A percentile compares a stretch with the other conserved stretches of the same genome.
Conservation (phyloP, 163 green algal genomes). For the Chlamydomonas reinhardtii region DNA sequence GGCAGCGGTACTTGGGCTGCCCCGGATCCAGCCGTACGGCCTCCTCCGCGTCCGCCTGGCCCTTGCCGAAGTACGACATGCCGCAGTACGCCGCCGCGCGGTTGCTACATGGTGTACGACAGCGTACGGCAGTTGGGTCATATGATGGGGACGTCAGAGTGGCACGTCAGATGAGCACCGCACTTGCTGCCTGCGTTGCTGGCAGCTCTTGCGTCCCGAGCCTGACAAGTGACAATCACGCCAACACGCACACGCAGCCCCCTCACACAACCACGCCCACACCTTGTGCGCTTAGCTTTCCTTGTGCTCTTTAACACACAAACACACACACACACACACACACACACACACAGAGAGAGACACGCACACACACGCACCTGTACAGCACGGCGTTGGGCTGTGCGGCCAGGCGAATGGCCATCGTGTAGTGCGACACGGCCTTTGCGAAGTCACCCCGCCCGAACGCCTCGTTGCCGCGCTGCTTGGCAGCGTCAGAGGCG, state of each 20-base stretch:
- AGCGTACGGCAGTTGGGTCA: too few species aligned
- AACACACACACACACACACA: too few species aligned
- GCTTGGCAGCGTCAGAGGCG: constrained; percentile 61
- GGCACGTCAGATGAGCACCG: too few species aligned
- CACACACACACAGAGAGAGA: too few species aligned
- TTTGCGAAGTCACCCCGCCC: constrained; percentile 69
- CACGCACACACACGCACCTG: constrained; percentile 36
- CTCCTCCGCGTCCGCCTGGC: constrained; percentile 61
- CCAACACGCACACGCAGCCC: too few species aligned
- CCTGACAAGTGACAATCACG: too few species aligned
- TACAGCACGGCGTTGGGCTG: not conserved
- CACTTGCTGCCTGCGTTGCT: too few species aligned
- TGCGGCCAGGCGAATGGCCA: constrained; percentile 18
- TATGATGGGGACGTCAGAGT: too few species aligned
- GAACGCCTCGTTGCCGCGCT: constrained; percentile 79
- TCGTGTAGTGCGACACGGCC: constrained; percentile 76
- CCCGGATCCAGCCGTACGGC: constrained; percentile 36
- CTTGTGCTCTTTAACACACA: too few species aligned
- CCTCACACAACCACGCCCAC: too few species aligned
- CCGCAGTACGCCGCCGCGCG: constrained; percentile 64
- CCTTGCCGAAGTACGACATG: constrained; percentile 60
- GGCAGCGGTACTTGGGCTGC: constrained; percentile 46
- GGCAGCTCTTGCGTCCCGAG: too few species aligned
- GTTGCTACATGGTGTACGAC: constrained; percentile 55
- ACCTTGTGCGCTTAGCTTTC: too few species aligned